These are phyloP conservation scores for Coelomomyces lativittatus DNA, from an alignment of 371 early-diverging fungal species.

Conservation along the genomic window DNA sequence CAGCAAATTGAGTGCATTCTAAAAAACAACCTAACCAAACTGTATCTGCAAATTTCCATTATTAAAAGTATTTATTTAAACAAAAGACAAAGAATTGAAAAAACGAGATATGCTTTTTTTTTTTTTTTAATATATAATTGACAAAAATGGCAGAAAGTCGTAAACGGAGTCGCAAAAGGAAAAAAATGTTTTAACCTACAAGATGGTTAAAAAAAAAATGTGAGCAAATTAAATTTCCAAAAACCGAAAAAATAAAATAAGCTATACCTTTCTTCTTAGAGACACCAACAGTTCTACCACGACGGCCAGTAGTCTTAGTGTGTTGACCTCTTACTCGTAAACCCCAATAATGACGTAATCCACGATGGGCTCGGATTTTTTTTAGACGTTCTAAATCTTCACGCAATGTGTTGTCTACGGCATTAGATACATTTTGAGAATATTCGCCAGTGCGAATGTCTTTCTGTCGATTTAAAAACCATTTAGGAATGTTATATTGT, in stretches of 20 bases:
- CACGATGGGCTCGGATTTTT: constrained; percentile 86
- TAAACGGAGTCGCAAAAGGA: too few species aligned
- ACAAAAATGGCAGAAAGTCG: too few species aligned
- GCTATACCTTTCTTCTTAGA: constrained; percentile 74
- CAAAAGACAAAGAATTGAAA: too few species aligned
- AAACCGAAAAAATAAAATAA: not conserved
- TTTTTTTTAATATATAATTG: too few species aligned
- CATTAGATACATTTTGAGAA: constrained; percentile 85
- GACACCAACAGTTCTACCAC: constrained; percentile 90
- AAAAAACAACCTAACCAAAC: too few species aligned
- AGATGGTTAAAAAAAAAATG: too few species aligned
- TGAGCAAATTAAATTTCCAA: too few species aligned
- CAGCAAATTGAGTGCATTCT: too few species aligned
- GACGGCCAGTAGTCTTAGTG: constrained; percentile 95
- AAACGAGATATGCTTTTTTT: too few species aligned
- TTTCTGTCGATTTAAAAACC: constrained; percentile 97
- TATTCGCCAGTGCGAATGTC: constrained; percentile 83
- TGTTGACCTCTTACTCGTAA: constrained; percentile 86
- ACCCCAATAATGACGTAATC: constrained; percentile 92
- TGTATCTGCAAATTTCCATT: too few species aligned
- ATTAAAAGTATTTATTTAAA: too few species aligned
- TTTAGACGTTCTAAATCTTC: constrained; percentile 89
- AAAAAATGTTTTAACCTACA: too few species aligned
- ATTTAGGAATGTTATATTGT: constrained; percentile 91
- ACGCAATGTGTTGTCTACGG: constrained; percentile 84